Evolutionary conservation across 1,284 basidiomycete genomes (phyloP), one percentile per base, ranked within the genome.

Genomic region (Cryptococcus maquisensis): DNA sequence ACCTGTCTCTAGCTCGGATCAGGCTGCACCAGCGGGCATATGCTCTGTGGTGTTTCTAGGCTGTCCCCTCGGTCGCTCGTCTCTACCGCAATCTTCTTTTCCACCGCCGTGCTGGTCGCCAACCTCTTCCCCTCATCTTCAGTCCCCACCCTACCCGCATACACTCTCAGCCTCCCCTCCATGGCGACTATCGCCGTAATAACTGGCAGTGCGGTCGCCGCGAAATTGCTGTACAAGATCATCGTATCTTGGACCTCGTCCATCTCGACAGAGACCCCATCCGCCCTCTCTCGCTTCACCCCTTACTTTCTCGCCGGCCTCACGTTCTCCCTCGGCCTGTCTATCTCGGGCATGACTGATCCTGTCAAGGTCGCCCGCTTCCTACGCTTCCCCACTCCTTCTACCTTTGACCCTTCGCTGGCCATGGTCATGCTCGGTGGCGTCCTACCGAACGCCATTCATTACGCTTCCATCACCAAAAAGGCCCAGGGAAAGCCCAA

Each of bases 31-130:
- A 69, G 56, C 60, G 86, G 85, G 47, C 86, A 87, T 74, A 85
- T 87, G 80, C 79, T 87, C 47, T 82, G 81, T 59, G 86, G 86
- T 36, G 62, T 85, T 24, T 83, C 84, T 20, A 80, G 83, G 28
- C 77, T 85, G 50, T 86, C 85, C 20, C 59, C 73, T 36, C 79
- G 85, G 78, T 84, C 71, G 7, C 43, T 78, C 37, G 47, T 71
- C 32, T 81, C 82, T 4, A 86, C 83, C 4, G 73, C 75, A 5
- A 79, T 78, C 5, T 86, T 86, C 70, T 82, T 83, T 66, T 54
- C 73, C 35, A 80, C 81, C 5, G 84, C 79, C 5, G 77, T 79
- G 20, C 54, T 81, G 26, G 70, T 67, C 1, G 63, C 81, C 8
- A 76, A 77, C 51, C 6, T 81, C 36, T 52, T 79, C 15, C 80